Percentiles rank a stretch among this genome's conserved stretches.
Evolutionary conservation across 75 land plant genomes (phyloP).

Genomic region (Sequoiadendron giganteum): DNA sequence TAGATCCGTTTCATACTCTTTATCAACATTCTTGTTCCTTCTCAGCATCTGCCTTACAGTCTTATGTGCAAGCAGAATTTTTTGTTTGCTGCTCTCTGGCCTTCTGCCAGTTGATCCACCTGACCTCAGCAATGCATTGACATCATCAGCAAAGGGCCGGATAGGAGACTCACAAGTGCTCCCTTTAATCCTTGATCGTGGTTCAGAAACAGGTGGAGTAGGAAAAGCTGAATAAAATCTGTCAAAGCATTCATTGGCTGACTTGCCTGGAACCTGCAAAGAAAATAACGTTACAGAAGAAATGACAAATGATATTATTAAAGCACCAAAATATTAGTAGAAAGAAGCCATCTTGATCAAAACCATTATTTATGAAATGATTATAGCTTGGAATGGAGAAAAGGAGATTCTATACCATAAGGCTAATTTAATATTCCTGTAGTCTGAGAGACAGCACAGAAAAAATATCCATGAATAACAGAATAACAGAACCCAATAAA

Average conservation of each 20-base stretch:
- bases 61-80: constrained; percentile 38
- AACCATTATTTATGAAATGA: not conserved
- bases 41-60: constrained; percentile 53
- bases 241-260: constrained; percentile 82
- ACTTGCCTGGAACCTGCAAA: constrained; percentile 85
- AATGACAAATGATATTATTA: not conserved
- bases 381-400: not conserved
- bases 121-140: constrained; percentile 18
- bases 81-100: constrained; percentile 22
- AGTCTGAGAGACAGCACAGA: not conserved
- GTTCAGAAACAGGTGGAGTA: constrained; percentile 51
- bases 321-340: not conserved
- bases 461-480: not conserved
- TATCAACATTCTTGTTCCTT: constrained; percentile 35
- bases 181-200: constrained; percentile 37
- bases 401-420: not conserved
- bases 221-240: constrained; percentile 45
- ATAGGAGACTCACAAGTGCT: constrained; percentile 22
- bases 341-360: not conserved
- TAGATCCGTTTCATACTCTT: constrained; percentile 51
- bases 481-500: not conserved
- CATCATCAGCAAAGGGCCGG: constrained; percentile 22
- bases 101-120: constrained; percentile 17
- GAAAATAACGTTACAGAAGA: not conserved
- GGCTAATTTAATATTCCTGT: not conserved